A percentile compares a stretch with the other conserved stretches of the same genome.
Evolutionary conservation across 2,329 filamentous ascomycete species (phyloP).

Genomic region (Calcarisporium arbuscula): DNA sequence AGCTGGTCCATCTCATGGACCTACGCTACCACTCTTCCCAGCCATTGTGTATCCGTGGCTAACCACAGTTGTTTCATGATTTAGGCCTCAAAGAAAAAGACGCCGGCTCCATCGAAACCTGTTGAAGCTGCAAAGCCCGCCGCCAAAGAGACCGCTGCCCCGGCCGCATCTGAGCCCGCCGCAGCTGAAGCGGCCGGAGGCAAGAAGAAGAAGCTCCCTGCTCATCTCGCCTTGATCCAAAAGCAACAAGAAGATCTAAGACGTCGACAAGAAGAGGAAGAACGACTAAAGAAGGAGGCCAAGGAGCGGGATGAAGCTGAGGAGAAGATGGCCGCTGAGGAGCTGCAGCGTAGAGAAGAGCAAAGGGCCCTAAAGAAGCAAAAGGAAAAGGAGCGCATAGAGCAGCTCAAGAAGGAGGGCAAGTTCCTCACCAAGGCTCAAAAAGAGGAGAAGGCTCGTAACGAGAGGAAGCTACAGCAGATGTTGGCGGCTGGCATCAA

Average conservation of each 20-base stretch:
- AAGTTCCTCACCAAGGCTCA: constrained; percentile 84
- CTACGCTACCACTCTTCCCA: neutral
- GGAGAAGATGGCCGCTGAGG: constrained; percentile 59
- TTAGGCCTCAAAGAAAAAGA: constrained; percentile 78
- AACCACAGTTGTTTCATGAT: constrained; percentile 5
- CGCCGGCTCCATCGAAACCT: constrained; percentile 28
- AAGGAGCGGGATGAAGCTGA: constrained; percentile 59
- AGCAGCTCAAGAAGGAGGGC: constrained; percentile 82
- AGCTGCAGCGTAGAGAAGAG: constrained; percentile 63
- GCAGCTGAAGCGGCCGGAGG: constrained; percentile 44
- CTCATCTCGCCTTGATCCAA: constrained; percentile 66
- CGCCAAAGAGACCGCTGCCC: constrained; percentile 43
- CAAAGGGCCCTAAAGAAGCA: constrained; percentile 74
- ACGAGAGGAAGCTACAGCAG: constrained; percentile 75
- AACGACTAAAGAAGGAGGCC: constrained; percentile 54
- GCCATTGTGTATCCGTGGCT: neutral
- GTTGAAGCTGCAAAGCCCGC: constrained; percentile 23
- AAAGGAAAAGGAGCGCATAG: constrained; percentile 78
- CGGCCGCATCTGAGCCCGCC: constrained; percentile 25
- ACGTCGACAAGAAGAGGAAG: constrained; percentile 59
- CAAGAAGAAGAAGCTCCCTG: constrained; percentile 85
- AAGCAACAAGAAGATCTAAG: constrained; percentile 78
- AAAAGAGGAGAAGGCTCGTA: constrained; percentile 72
- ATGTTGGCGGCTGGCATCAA: constrained; percentile 75
- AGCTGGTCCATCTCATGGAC: neutral